Base-by-base conservation (phyloP, 768 basidiomycete genomes). In the Pleurotus eryngii region DNA sequence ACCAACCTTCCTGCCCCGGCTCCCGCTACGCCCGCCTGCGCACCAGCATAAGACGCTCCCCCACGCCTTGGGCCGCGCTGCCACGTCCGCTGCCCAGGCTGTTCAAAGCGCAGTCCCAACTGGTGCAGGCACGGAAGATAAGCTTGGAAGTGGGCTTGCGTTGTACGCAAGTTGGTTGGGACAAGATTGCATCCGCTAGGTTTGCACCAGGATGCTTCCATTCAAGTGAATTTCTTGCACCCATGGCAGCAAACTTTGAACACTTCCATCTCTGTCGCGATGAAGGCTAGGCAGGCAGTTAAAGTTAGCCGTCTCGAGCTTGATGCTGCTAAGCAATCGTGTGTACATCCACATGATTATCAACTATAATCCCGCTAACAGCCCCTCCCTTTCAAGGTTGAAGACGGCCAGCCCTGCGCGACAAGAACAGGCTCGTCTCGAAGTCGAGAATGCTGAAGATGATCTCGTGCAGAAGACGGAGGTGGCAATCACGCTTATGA, bases 391-490 rank as follows among this genome's bases (percentile, higher is more conserved):
- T 24, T 46, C 15, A 62, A 95, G 94, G 12, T 72, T 97, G 64
- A 97, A 97, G 81, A 85, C 72, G 45, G 87, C 92, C 1, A 70
- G 67, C 59, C 85, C 90, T 0, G 73, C 84, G 15, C 90, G 78
- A 74, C 92, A 95, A 70, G 97, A 98, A 68, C 94, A 97, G 53
- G 91, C 94, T 3, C 79, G 91, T 48, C 84, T 97, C 18, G 92
- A 95, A 63, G 90, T 93, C 8, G 91, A 94, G 81, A 93, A 93
- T 60, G 90, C 91, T 7, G 91, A 94, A 65, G 97, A 99, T 69
- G 93, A 95, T 71, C 83, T 98, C 30, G 97, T 98, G 4, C 95
- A 95, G 70, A 94, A 93, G 79, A 99, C 97, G 20, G 97, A 99
- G 71, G 90, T 95, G 27, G 96, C 95, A 1, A 97, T 97, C 64